These are phyloP conservation scores for Spatholobus suberectus DNA, from an alignment of 306 rosid genomes.

Conservation along the genomic window DNA sequence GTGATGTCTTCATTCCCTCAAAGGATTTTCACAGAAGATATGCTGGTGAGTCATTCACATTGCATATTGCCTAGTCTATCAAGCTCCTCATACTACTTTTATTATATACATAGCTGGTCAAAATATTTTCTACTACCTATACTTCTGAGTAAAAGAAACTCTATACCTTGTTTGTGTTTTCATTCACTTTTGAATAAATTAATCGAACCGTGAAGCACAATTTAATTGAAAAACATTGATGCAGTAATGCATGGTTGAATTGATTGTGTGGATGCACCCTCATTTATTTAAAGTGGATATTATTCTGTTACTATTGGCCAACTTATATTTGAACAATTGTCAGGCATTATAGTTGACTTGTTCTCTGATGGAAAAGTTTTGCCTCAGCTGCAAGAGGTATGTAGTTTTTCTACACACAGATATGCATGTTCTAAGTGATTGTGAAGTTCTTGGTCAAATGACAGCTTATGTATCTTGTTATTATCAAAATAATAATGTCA, in stretches of 20 bases:
- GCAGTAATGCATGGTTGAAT: slow-evolving; percentile 29
- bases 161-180: background rate
- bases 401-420: slow-evolving; percentile 31
- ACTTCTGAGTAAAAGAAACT: slow-evolving; percentile 16
- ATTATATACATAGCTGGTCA: background rate
- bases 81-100: background rate
- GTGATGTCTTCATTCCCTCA: slow-evolving; percentile 75
- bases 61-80: slow-evolving; percentile 33
- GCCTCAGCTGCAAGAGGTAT: slow-evolving; percentile 86
- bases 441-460: slow-evolving; percentile 6
- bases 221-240: slow-evolving; percentile 10
- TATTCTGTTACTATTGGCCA: slow-evolving; percentile 35
- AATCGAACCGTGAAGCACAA: slow-evolving; percentile 2
- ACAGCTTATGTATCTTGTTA: background rate
- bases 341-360: slow-evolving; percentile 89
- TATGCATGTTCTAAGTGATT: slow-evolving; percentile 15
- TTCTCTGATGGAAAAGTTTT: slow-evolving; percentile 80
- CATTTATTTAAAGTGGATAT: slow-evolving; percentile 2
- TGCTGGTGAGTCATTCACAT: slow-evolving; percentile 74
- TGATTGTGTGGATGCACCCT: background rate
- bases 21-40: slow-evolving; percentile 62
- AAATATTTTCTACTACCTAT: slow-evolving; percentile 5
- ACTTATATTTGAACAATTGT: slow-evolving; percentile 52
- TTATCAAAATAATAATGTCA: background rate
- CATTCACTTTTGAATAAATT: background rate